phyloP scores from a whole-genome alignment of 129 eudicot genomes.

The Flaveria brownii region DNA sequence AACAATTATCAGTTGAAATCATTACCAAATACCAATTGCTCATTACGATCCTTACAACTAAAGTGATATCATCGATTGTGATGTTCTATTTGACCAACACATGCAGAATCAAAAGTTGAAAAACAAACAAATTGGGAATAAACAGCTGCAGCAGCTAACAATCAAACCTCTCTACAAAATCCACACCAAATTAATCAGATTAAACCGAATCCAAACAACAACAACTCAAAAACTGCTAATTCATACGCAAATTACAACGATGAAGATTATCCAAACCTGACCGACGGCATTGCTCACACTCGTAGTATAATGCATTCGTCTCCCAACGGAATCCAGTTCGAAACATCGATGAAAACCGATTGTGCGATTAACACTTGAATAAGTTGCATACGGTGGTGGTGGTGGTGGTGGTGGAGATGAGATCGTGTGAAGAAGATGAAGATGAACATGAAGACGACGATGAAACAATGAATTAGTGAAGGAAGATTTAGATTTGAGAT shows the following conservation, averaged over 20 bases:
- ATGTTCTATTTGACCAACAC: neutral
- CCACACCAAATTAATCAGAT: neutral
- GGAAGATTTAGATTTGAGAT: constrained; percentile 8
- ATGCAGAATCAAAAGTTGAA: neutral
- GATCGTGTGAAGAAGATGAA: constrained; percentile 6
- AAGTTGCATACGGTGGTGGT: neutral
- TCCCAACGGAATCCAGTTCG: neutral
- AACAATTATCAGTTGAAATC: neutral
- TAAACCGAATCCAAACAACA: constrained; percentile 4
- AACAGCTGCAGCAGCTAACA: neutral
- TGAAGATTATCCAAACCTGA: constrained; percentile 27
- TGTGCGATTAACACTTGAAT: neutral
- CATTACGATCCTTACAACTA: constrained; percentile 6
- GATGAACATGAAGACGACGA: neutral
- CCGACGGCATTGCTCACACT: constrained; percentile 3
- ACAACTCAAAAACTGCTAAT: neutral
- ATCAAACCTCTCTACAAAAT: no score
- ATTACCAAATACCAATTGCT: neutral
- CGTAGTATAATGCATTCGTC: constrained; percentile 28
- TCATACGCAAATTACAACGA: constrained; percentile 3
- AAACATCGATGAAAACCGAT: neutral
- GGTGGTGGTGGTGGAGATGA: neutral
- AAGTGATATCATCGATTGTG: neutral
- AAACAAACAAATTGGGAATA: neutral
- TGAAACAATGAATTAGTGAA: neutral